Conservation (phyloP, 805 yeast genomes). For the Wickerhamomyces ciferrii region DNA sequence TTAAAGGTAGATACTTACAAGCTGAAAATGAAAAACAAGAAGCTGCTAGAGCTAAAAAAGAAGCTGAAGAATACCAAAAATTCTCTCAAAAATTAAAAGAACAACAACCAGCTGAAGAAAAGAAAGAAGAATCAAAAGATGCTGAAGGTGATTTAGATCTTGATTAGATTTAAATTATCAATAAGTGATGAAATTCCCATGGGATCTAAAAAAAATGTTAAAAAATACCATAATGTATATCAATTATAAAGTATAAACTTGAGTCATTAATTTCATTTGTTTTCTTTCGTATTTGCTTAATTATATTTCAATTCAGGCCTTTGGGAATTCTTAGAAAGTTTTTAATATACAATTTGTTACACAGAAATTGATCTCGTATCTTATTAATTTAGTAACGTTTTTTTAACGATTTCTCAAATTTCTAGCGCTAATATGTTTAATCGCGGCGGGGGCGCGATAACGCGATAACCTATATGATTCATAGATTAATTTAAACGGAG, state of each 20-base stretch:
- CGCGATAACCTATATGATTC: too few relatives aligned
- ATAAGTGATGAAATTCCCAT: not conserved
- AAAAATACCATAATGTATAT: not conserved
- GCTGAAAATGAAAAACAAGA: slow-evolving; percentile 95
- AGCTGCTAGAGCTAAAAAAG: slow-evolving; percentile 79
- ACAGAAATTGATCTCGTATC: too few relatives aligned
- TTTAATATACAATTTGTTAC: not conserved
- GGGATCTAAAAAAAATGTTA: not conserved
- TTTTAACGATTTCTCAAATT: too few relatives aligned
- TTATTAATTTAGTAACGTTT: not conserved
- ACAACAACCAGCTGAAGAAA: slow-evolving; percentile 19
- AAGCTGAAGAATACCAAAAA: slow-evolving; percentile 61
- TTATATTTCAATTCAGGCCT: not conserved
- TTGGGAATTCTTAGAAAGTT: not conserved
- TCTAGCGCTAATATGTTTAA: too few relatives aligned
- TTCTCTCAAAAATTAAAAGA: slow-evolving; percentile 27
- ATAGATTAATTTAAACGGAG: too few relatives aligned
- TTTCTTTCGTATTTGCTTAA: not conserved
- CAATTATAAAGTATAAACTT: not conserved
- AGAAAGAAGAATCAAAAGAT: slow-evolving; percentile 19
- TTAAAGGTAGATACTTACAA: slow-evolving; percentile 90
- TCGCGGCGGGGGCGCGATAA: too few relatives aligned
- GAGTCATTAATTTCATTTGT: not conserved
- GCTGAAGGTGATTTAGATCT: slow-evolving; percentile 36
- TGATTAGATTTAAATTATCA: slow-evolving; percentile 18